These are phyloP conservation scores for Fremontodendron californicum DNA, from an alignment of 345 rosid species.

Conservation along the genomic window DNA sequence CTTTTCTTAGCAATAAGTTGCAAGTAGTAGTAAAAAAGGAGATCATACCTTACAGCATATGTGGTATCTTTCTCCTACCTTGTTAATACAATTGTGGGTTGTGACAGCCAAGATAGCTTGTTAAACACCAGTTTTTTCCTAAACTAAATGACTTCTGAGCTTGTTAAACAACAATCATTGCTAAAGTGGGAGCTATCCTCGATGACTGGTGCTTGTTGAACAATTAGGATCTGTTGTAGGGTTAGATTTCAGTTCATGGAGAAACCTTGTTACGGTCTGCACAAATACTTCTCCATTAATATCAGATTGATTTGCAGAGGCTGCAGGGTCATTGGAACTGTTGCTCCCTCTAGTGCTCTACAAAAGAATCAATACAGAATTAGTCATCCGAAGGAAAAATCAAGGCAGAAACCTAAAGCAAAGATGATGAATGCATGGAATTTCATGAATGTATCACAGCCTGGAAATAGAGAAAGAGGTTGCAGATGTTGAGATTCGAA, in stretches of 20 bases:
- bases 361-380: not conserved
- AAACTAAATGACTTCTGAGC: not conserved
- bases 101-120: not conserved
- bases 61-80: not conserved
- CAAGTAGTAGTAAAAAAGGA: too few relatives aligned
- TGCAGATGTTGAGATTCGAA: too few relatives aligned
- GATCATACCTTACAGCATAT: too few relatives aligned
- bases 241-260: slow-evolving; percentile 16
- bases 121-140: not conserved
- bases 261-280: slow-evolving; percentile 17
- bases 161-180: not conserved
- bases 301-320: not conserved
- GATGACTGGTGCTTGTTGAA: not conserved
- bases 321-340: not conserved
- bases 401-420: not conserved
- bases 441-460: too few relatives aligned
- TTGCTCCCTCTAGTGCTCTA: slow-evolving; percentile 5
- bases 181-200: not conserved
- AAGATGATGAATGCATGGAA: not conserved
- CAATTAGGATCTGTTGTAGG: slow-evolving; percentile 13
- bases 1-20: not conserved
- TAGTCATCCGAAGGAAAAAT: not conserved
- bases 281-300: slow-evolving; percentile 4
- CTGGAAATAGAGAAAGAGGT: too few relatives aligned
- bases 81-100: not conserved